phyloP scores from a whole-genome alignment of 2,329 filamentous ascomycete genomes.

The Alternaria sp. region DNA sequence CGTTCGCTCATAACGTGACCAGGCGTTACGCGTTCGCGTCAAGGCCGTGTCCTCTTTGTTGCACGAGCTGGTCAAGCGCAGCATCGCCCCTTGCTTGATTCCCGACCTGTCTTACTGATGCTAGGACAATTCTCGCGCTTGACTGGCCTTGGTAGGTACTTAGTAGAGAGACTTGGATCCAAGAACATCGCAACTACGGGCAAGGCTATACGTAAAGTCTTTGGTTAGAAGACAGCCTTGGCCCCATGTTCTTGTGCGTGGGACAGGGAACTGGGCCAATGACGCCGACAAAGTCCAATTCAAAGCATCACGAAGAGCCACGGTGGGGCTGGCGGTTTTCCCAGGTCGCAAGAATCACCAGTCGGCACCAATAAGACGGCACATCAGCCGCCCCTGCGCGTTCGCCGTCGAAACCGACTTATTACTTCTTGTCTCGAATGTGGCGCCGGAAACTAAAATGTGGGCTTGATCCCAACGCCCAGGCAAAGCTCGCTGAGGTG shows the following conservation, averaged over 20 bases:
- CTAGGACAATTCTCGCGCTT: not conserved
- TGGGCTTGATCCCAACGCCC: constrained; percentile 73
- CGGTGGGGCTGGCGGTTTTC: constrained; percentile 14
- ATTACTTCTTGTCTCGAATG: constrained; percentile 53
- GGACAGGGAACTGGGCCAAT: not conserved
- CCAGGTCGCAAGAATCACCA: constrained; percentile 3
- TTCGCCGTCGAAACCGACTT: constrained; percentile 50
- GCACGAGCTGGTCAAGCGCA: not conserved
- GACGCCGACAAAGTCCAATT: constrained; percentile 16
- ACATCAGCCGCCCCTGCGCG: constrained; percentile 38
- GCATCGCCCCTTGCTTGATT: not conserved
- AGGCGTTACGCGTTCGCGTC: constrained; percentile 32
- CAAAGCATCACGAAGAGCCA: constrained; percentile 3
- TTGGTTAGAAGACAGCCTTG: not conserved
- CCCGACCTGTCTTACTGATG: not conserved
- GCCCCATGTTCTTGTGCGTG: not conserved
- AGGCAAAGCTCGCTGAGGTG: constrained; percentile 75
- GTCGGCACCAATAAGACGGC: constrained; percentile 26
- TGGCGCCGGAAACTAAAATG: constrained; percentile 79
- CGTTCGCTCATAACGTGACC: constrained; percentile 24
- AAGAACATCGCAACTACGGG: constrained; percentile 9
- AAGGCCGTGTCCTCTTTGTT: constrained; percentile 1
- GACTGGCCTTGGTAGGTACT: constrained; percentile 1
- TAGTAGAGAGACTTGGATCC: constrained; percentile 10
- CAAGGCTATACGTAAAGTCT: not conserved